phyloP scores from a whole-genome alignment of 495 filamentous ascomycete genomes.

The Penicillium alfredii region DNA sequence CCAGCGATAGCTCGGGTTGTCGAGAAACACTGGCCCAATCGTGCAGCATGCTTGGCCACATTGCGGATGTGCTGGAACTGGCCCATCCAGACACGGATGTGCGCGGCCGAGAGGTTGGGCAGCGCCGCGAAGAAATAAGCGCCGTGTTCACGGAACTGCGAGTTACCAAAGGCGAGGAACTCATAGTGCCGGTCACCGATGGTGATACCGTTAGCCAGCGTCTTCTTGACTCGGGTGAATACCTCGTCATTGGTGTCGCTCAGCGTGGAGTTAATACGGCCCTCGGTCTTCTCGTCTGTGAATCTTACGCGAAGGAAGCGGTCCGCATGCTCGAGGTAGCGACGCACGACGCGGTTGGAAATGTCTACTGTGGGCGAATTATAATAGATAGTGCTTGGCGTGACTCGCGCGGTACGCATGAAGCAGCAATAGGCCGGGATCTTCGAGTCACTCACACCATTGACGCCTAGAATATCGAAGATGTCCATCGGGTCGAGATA shows the following conservation, averaged over 20 bases:
- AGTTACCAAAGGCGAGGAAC: constrained; percentile 93
- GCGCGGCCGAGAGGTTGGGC: constrained; percentile 53
- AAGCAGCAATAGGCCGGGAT: constrained; percentile 69
- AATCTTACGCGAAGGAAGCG: constrained; percentile 90
- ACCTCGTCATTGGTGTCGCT: constrained; percentile 60
- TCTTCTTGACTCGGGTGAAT: constrained; percentile 65
- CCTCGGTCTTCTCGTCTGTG: constrained; percentile 68
- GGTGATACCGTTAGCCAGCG: constrained; percentile 69
- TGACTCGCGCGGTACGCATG: constrained; percentile 69
- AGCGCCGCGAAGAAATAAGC: constrained; percentile 80
- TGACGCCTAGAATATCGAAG: constrained; percentile 50
- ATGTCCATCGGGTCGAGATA: constrained; percentile 70
- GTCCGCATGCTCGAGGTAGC: constrained; percentile 61
- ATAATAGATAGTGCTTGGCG: constrained; percentile 76
- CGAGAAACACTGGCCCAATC: constrained; percentile 92
- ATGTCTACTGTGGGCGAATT: constrained; percentile 73
- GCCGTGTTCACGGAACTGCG: constrained; percentile 86
- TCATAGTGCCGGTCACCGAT: constrained; percentile 78
- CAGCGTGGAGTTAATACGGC: constrained; percentile 50
- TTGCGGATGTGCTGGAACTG: constrained; percentile 69
- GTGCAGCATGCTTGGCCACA: constrained; percentile 78
- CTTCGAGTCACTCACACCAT: constrained; percentile 41
- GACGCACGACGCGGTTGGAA: constrained; percentile 79
- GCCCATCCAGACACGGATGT: constrained; percentile 91
- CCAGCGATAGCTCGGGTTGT: constrained; percentile 68